These are phyloP conservation scores for Scutellaria minor DNA, from an alignment of 257 asterid species.

Conservation along the genomic window DNA sequence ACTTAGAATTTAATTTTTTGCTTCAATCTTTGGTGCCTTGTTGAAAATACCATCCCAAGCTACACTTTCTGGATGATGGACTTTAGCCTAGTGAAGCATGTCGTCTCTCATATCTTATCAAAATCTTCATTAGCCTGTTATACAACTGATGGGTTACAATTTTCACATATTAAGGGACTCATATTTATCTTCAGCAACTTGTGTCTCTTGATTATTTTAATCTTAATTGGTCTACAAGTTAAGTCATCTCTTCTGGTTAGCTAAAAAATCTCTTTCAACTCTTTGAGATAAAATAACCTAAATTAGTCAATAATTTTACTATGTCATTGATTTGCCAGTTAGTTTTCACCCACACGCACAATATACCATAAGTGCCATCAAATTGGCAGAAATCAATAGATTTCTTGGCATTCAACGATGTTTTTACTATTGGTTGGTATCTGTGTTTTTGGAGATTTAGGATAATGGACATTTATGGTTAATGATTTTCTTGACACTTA, in stretches of 20 bases:
- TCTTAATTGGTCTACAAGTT: constrained; percentile 7
- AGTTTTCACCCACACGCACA: constrained; percentile 7
- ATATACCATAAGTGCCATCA: background rate
- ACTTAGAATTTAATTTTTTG: background rate
- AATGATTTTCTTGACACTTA: constrained; percentile 18
- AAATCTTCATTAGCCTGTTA: background rate
- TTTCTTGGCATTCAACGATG: constrained; percentile 13
- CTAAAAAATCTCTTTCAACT: background rate
- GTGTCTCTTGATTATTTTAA: background rate
- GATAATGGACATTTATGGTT: background rate
- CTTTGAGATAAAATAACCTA: constrained; percentile 12
- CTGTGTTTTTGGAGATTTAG: background rate
- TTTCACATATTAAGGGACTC: constrained; percentile 25
- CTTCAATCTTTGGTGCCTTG: background rate
- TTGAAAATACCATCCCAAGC: background rate
- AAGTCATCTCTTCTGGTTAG: constrained; percentile 3
- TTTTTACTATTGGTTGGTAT: background rate
- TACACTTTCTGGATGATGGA: constrained; percentile 10
- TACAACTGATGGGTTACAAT: background rate
- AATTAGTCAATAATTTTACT: constrained; percentile 9
- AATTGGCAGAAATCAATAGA: background rate
- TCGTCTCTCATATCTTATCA: background rate
- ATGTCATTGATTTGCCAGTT: constrained; percentile 18
- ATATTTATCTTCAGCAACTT: constrained; percentile 18
- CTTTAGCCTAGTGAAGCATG: constrained; percentile 14